A percentile compares a stretch with the other conserved stretches of the same genome.
Conservation (phyloP, 176 grass and related monocot genomes). For the Olyra latifolia region DNA sequence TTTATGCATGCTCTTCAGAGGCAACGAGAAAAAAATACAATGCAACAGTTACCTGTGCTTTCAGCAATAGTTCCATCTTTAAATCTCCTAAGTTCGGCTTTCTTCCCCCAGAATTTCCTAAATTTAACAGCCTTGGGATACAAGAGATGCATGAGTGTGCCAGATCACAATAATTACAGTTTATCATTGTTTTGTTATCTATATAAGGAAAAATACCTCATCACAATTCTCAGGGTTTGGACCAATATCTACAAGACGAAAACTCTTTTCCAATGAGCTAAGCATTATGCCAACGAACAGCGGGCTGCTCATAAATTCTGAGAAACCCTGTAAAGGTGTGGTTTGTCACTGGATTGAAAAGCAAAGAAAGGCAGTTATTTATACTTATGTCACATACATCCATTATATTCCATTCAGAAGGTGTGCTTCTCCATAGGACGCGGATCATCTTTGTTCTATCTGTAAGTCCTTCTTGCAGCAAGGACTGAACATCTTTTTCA, state of each 20-base stretch:
- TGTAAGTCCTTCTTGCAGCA: conserved; percentile 75
- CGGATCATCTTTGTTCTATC: conserved; percentile 90
- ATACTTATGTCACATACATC: conserved; percentile 60
- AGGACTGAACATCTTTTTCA: conserved; percentile 66
- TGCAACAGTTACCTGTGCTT: conserved; percentile 75
- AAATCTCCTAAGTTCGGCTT: conserved; percentile 95
- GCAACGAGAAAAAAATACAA: conserved; percentile 23
- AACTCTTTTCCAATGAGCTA: conserved; percentile 70
- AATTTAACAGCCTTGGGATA: conserved; percentile 65
- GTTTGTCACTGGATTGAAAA: conserved; percentile 38
- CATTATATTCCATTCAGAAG: conserved; percentile 83
- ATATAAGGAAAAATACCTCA: conserved; percentile 54
- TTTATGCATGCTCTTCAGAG: conserved; percentile 17
- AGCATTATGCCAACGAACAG: conserved; percentile 67
- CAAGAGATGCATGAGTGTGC: conserved; percentile 25
- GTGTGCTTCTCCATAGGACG: conserved; percentile 79
- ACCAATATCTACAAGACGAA: conserved; percentile 82
- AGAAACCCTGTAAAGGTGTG: conserved; percentile 65
- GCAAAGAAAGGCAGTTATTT: neutral
- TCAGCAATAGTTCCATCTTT: conserved; percentile 95
- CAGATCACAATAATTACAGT: neutral
- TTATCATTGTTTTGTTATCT: neutral
- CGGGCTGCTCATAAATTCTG: conserved; percentile 69
- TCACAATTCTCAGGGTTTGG: conserved; percentile 78
- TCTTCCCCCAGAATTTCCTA: conserved; percentile 91